phyloP scores from a whole-genome alignment of 2,329 filamentous ascomycete genomes.

The Penicillium griseofulvum region DNA sequence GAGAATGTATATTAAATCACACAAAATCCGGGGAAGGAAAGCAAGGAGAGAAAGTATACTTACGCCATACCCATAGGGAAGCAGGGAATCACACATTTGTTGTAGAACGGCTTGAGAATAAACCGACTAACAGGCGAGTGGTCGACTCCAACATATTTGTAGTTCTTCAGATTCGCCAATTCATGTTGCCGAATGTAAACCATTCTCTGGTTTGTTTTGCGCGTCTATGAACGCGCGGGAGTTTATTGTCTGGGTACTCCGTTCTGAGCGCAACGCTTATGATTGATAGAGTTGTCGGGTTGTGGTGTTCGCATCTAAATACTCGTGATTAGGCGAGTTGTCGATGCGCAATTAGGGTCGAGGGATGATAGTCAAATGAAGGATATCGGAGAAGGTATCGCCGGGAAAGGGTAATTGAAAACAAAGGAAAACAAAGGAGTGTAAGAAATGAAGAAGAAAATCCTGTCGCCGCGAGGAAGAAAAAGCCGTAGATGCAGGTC shows the following conservation, averaged over 20 bases:
- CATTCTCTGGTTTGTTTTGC: slow-evolving; percentile 54
- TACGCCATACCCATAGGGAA: slow-evolving; percentile 94
- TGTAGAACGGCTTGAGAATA: slow-evolving; percentile 97
- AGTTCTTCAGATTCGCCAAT: slow-evolving; percentile 83
- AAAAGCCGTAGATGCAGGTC: neutral
- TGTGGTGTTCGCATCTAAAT: neutral
- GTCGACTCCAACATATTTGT: slow-evolving; percentile 93
- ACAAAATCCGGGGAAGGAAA: neutral
- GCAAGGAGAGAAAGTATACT: slow-evolving; percentile 35
- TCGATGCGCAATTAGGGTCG: neutral
- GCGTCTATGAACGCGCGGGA: slow-evolving; percentile 1
- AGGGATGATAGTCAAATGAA: neutral
- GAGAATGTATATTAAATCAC: slow-evolving; percentile 10
- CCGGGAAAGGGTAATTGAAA: neutral
- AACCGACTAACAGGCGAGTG: slow-evolving; percentile 87
- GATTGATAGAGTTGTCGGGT: neutral
- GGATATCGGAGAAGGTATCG: neutral
- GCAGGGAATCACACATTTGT: slow-evolving; percentile 84
- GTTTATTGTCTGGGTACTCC: neutral
- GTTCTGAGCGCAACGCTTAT: slow-evolving; percentile 1
- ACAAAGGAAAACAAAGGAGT: neutral
- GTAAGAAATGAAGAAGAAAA: neutral
- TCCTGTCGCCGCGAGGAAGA: neutral
- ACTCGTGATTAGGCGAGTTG: neutral
- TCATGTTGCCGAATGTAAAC: slow-evolving; percentile 93